These are phyloP conservation scores for Phytopythium litorale DNA, from an alignment of 352 stramenopile genomes.

Conservation along the genomic window DNA sequence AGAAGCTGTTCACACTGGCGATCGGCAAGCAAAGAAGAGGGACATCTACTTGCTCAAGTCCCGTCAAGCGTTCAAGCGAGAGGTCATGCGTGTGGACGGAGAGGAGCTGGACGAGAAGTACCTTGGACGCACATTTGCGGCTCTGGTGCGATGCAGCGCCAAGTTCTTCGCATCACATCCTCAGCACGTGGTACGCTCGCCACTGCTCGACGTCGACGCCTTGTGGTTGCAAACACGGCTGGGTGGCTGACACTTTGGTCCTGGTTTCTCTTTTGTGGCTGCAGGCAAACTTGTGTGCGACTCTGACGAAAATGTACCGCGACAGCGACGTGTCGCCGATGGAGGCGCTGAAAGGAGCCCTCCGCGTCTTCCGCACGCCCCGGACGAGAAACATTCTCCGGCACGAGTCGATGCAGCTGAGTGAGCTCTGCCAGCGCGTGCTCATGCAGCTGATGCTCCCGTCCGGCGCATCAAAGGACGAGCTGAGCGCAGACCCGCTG, in stretches of 20 bases:
- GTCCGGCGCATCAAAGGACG: background rate
- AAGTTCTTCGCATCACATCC: conserved; percentile 16
- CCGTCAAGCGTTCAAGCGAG: conserved; percentile 23
- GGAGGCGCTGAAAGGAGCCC: conserved; percentile 14
- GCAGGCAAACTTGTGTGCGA: conserved; percentile 20
- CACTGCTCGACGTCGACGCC: background rate
- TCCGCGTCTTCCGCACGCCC: conserved; percentile 24
- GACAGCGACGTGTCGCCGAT: conserved; percentile 17
- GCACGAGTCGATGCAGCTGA: conserved; percentile 13
- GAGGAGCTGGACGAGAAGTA: conserved; percentile 28
- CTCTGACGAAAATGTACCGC: conserved; percentile 16
- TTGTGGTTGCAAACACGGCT: background rate
- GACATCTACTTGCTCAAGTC: conserved; percentile 18
- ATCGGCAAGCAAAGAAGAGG: conserved; percentile 10
- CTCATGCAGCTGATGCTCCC: conserved; percentile 13
- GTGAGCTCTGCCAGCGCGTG: conserved; percentile 25
- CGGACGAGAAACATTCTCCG: conserved; percentile 21
- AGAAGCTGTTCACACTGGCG: background rate
- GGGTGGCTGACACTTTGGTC: background rate
- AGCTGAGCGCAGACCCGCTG: background rate
- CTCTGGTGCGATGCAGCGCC: conserved; percentile 26
- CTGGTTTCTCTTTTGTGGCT: background rate
- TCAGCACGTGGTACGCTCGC: conserved; percentile 24
- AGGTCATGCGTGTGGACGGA: conserved; percentile 15
- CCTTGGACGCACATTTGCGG: conserved; percentile 27